phyloP scores from a whole-genome alignment of 768 basidiomycete species.

The Rhodotorula paludigena region DNA sequence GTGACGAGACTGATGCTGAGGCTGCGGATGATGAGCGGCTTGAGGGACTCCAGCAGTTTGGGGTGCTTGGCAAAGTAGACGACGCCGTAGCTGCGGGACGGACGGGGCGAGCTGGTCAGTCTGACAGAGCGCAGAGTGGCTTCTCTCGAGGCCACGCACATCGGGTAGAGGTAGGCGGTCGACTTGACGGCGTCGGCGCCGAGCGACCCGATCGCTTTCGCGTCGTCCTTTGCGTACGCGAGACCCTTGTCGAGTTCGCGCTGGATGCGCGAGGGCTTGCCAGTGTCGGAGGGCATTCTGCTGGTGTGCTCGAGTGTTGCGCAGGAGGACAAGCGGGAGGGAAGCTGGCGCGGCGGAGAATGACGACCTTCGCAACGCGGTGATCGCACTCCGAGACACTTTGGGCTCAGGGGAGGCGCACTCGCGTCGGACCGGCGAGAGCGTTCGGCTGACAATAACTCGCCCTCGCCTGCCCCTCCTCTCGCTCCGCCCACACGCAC shows the following conservation, averaged over 20 bases:
- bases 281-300: neutral
- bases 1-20: constrained; percentile 11
- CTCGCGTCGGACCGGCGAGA: no score
- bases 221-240: constrained; percentile 17
- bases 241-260: constrained; percentile 28
- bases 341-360: no score
- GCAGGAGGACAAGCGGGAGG: no score
- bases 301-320: no score
- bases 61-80: constrained; percentile 33
- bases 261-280: constrained; percentile 16
- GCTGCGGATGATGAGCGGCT: constrained; percentile 26
- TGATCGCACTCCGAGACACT: no score
- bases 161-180: constrained; percentile 33
- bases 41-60: constrained; percentile 20
- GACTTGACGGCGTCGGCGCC: constrained; percentile 10
- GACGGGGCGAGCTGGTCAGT: no score
- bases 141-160: constrained; percentile 20
- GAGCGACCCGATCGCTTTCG: neutral
- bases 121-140: neutral
- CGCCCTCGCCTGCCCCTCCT: no score
- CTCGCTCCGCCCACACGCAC: no score
- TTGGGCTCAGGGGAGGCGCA: no score
- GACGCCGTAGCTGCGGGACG: constrained; percentile 26
- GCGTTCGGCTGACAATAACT: no score
- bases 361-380: no score